phyloP scores from a whole-genome alignment of 805 yeast species.

The Yarrowia osloensis region DNA sequence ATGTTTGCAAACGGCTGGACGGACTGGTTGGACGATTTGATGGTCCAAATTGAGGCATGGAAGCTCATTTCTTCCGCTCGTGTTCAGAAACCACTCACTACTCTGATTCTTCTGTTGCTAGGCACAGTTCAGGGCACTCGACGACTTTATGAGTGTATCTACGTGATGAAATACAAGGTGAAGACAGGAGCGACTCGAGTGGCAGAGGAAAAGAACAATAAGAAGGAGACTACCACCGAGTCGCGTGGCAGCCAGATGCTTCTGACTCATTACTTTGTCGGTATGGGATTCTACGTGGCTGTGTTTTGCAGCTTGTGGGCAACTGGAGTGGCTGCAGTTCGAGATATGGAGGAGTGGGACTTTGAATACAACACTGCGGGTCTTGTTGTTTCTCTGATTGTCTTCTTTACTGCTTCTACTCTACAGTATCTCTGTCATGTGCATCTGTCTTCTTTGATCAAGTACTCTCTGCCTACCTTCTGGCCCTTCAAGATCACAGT shows the following conservation, averaged over 20 bases:
- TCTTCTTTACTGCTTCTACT: neutral
- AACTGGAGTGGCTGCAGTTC: neutral
- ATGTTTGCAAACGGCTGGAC: neutral
- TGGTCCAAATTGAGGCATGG: neutral
- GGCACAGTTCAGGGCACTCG: conserved; percentile 4
- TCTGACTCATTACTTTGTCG: conserved; percentile 12
- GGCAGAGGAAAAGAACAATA: neutral
- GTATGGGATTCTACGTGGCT: conserved; percentile 17
- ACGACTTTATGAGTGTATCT: conserved; percentile 3
- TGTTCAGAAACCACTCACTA: conserved; percentile 13
- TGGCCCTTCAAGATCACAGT: conserved; percentile 16
- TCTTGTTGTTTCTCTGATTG: neutral
- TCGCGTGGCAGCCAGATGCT: neutral
- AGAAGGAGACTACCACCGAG: neutral
- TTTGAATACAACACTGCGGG: conserved; percentile 2
- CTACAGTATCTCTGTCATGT: conserved; percentile 13
- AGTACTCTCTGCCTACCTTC: conserved; percentile 11
- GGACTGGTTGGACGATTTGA: neutral
- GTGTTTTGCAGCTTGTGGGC: conserved; percentile 16
- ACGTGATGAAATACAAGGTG: conserved; percentile 20
- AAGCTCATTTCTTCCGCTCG: neutral
- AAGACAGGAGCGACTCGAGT: neutral
- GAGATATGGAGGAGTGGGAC: neutral
- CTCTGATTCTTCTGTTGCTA: neutral
- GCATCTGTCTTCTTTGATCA: neutral